Evolutionary conservation across 305 asterid species (phyloP), one percentile per base, ranked within the genome.

Genomic region (Withania somnifera): DNA sequence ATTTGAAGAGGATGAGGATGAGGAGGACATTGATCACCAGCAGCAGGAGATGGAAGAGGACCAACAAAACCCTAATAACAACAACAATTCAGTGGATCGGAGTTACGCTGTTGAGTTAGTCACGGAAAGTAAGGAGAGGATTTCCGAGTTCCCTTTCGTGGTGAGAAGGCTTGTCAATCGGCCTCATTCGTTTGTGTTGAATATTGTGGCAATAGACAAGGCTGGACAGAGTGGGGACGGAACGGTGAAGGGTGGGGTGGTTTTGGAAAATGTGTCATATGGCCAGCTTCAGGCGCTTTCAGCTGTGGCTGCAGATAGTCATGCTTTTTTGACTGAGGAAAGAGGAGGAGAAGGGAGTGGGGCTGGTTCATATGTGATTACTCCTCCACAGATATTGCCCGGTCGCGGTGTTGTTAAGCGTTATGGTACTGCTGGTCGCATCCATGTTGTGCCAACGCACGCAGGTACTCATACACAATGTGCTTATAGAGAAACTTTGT

Each of bases 201-300:
- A 85, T 45, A 86, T 90, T 76, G 93, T 91, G 83, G 96, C 90
- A n/a, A 87, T 83, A 36, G 99, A 94, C 92, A 90, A 86, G 87
- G 94, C 93, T 26, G 90, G 91, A 45, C 81, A 71, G 77, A 81
- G 79, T 32, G 98, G 97, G 75, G 93, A 87, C 94, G 84, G 26
- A 85, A 82, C 47, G n/a, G n/a, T n/a, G 6, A n/a, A n/a, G n/a
- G n/a, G 40, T 36, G 40, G 34, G 53, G 89, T 89, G 57, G 32
- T 83, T 68, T 86, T 97, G 92, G 99, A 97, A 87, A 97, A 97
- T 84, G 86, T 97, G 68, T 97, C 99, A 38, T 86, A 92, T 63
- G 99, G 99, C 63, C 99, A 97, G 91, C 88, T 92, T 63, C 98
- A 92, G 87, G 94, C 92, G 11, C 89, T 89, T 34, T 94, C 98